Base-by-base conservation (phyloP, 2,329 filamentous ascomycete genomes). In the Cercospora brassicicola region DNA sequence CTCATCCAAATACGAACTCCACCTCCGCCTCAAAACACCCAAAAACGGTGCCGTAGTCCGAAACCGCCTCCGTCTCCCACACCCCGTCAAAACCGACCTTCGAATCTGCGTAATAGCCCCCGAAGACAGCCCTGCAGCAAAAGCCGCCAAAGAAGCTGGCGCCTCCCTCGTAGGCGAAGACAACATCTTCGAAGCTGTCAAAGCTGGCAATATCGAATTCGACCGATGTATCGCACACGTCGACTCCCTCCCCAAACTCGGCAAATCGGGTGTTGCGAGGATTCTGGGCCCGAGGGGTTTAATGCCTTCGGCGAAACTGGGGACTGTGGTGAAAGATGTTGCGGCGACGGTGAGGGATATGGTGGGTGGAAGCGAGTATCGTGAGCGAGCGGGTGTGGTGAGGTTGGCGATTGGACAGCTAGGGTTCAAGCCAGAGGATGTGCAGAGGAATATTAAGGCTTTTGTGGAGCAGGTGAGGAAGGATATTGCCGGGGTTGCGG, bases 401-500 rank as follows among this genome's bases (percentile, higher is more conserved):
- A 86, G 94, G 68, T 87, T 98, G 85, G 90, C 93, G n/a, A 87
- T 99, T 69, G 95, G 94, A 4, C 93, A 97, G 82, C 81, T 99
- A 77, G 91, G 88, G 1, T 96, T 96, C 81, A 92, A 92, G 6
- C 93, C 95, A 2, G 89, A 95, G 75, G 89, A 95, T 85, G 82
- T 99, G 81, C 88, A 90, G 77, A 88, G 88, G 72, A 99, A 99
- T 78, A 86, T 99, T 79, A 91, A 90, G 81, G 84, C 88, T 26
- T 88, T 97, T 70, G 84, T 98, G 76, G 86, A 86, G 23, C 85
- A 89, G 75, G 78, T 98, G 73, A 96, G 92, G 87, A 88, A 88
- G 75, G 92, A 97, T 77, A 90, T 94, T 59, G 83, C 84, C 15
- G 84, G 80, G 10, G 74, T 94, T 75, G 88, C 87, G 71, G 88